Base-by-base conservation (phyloP, 169 alveolate species). In the Babesia sp. region DNA sequence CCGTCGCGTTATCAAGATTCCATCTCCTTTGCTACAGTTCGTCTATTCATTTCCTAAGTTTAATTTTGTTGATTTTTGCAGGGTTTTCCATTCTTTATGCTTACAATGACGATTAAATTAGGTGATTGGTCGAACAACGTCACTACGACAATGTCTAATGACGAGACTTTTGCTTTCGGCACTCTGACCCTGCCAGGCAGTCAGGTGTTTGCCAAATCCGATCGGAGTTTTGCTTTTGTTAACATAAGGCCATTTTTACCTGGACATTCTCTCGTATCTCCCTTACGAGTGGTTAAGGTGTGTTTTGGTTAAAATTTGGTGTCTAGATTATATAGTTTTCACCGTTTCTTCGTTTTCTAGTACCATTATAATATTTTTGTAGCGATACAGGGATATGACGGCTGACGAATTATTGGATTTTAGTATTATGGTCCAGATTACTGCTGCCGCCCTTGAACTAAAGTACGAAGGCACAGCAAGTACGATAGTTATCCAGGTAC, bases 211-310 rank as follows among this genome's bases (percentile, higher is more conserved):
- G 87, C 90, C 46, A 80, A 77, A 39, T 71, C 90, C 12, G 50
- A 60, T 14, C 71, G 54, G 37, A 64, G 85, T 20, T 88, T 64
- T 29, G 93, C 91, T 16, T 88, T 88, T 66, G 83, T 74, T 31
- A 88, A 88, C 74, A 88, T 84, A 41, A 83, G 80, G 63, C 93
- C 93, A 2, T 67, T 88, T 29, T 60, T 84, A 51, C 91, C 93
- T 2, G 93, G 93, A 28, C 93, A 88, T 42, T 74, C 90, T 3
- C 78, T 88, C 34, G 87, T 88, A 34, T 80, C 93, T 3, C 89
- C 93, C 14, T 44, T 73, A 56, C 79, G 90, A 56, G 83, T 70
- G 36, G 90, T 80, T 34, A 42, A 54, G 69, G 87, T 79, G 22
- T 12, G 80, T 64, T 20, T 16, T 16, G n/a, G 34, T 11, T 42